Base-by-base conservation (phyloP, 2,329 filamentous ascomycete genomes). In the Lachnellula arida region DNA sequence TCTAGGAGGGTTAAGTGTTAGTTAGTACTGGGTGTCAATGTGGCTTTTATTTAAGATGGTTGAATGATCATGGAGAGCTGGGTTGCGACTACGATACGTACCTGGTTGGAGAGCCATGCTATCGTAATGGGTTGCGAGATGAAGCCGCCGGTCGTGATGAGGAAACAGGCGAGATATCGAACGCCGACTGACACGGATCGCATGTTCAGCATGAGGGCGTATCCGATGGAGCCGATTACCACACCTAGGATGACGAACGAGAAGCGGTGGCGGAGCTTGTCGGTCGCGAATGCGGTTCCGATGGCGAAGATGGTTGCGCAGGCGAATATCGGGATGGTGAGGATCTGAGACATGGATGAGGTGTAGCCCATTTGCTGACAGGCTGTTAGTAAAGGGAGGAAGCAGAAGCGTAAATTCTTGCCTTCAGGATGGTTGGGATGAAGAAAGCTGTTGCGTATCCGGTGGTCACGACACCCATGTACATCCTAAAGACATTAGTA, bases 91-190 rank as follows among this genome's bases (percentile, higher is more conserved):
- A 11, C n/a, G 19, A 19, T n/a, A 43, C 7, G 11, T n/a, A 39
- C 35, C 17, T 43, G 78, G 91, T 96, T 2, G 85, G 68, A 8
- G 84, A 61, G 96, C 89, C 0, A 89, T 93, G 68, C 94, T 8
- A 32, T 15, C 7, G 42, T 34, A 92, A 14, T 89, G 75, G 56
- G 95, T 89, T 65, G 84, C 85, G 0, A 91, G 89, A 67, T 96
- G 95, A 63, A 96, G 93, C 1, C 91, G 90, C 59, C 91, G 76
- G 0, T 46, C 17, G 91, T 91, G 0, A 87, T 89, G 0, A 96
- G 76, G 71, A 94, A 96, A 0, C 83, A 87, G 0, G 87, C 90
- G 0, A 85, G 87, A 69, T 96, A 96, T 67, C 89, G 85, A 0
- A 91, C 84, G 0, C 77, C 78, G 0, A 90, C 77, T 7, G 75